Conservation (phyloP, 2,329 filamentous ascomycete species). For the Colletotrichum incanum region DNA sequence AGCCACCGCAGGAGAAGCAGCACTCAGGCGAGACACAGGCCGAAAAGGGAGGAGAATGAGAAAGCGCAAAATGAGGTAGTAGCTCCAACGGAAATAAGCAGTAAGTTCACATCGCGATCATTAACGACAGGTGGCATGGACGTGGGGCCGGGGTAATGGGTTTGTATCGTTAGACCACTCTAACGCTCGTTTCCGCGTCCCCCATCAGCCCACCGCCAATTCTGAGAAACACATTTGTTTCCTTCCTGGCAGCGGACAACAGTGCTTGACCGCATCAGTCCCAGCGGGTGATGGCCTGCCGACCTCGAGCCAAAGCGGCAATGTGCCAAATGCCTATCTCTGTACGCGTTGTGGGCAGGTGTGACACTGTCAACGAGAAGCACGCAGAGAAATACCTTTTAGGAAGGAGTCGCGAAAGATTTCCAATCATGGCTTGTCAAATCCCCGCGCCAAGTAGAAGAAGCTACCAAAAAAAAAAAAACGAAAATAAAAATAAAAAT, state of each 20-base stretch:
- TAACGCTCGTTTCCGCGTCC: neutral
- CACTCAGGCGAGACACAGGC: too few relatives aligned
- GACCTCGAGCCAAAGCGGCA: neutral
- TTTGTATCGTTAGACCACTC: neutral
- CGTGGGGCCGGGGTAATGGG: neutral
- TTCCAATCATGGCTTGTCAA: neutral
- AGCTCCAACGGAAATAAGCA: neutral
- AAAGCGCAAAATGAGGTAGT: neutral
- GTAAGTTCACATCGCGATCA: neutral
- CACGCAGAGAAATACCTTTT: slow-evolving; percentile 1
- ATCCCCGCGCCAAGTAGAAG: neutral
- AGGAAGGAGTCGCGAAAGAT: slow-evolving; percentile 4
- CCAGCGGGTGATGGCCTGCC: neutral
- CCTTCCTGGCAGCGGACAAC: neutral
- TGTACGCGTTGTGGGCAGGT: neutral
- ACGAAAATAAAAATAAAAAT: neutral
- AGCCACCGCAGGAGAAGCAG: too few relatives aligned
- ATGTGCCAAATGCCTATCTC: slow-evolving; percentile 1
- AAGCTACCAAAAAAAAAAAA: neutral
- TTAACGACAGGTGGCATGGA: too few relatives aligned
- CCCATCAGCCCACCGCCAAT: neutral
- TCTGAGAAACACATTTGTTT: neutral
- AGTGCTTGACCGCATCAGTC: neutral
- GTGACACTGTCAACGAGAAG: neutral
- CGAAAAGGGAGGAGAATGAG: neutral